Percentiles rank a stretch among this genome's conserved stretches.
phyloP scores from a whole-genome alignment of 2,329 filamentous ascomycete species.

The Cladosporium sp. region DNA sequence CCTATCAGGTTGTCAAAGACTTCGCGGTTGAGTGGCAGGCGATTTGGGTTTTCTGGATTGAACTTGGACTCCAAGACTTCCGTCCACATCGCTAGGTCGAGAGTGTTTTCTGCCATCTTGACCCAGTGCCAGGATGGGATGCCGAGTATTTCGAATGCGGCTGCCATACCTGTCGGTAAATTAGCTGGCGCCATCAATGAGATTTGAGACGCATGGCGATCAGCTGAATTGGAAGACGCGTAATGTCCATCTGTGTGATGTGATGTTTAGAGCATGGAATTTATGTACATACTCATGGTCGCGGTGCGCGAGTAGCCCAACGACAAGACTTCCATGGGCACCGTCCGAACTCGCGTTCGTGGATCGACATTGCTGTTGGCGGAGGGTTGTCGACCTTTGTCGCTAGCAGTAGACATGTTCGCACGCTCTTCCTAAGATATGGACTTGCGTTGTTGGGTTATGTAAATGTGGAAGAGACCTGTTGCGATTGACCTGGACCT shows the following conservation, averaged over 20 bases:
- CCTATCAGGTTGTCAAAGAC: constrained; percentile 26
- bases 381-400: background rate
- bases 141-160: constrained; percentile 18
- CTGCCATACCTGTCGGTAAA: constrained; percentile 1
- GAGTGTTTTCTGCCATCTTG: constrained; percentile 24
- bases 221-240: background rate
- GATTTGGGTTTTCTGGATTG: constrained; percentile 6
- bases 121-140: constrained; percentile 22
- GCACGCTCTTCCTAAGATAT: background rate
- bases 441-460: background rate
- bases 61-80: constrained; percentile 25
- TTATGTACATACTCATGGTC: constrained; percentile 26
- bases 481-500: background rate
- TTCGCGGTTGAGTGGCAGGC: constrained; percentile 14
- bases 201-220: background rate
- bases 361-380: background rate
- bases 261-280: background rate
- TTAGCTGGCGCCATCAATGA: background rate
- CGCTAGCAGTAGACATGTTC: background rate
- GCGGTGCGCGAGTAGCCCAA: constrained; percentile 32
- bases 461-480: background rate
- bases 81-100: constrained; percentile 23
- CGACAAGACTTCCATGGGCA: constrained; percentile 30
- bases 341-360: constrained; percentile 16
- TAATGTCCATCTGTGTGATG: rapidly evolving